A percentile compares a stretch with the other conserved stretches of the same genome.
These are phyloP conservation scores for Begonia loranthoides DNA, from an alignment of 306 rosid genomes.

Conservation along the genomic window DNA sequence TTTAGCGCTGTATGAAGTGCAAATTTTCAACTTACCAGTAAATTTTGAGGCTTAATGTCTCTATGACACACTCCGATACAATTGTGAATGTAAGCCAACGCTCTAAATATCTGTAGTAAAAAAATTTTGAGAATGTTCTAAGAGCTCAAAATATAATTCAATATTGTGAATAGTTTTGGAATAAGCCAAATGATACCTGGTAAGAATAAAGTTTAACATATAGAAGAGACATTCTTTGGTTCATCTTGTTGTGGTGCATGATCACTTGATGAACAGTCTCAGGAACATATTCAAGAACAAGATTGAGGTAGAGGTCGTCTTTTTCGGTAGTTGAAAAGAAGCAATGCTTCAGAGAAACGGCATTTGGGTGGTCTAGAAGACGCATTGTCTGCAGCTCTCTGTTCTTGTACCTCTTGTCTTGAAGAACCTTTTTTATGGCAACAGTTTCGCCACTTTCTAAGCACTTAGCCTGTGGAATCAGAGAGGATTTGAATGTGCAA, in stretches of 20 bases:
- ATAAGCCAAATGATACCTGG: not conserved
- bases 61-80: slow-evolving; percentile 2
- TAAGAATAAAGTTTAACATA: slow-evolving; percentile 1
- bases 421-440: slow-evolving; percentile 1
- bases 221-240: not conserved
- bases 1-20: no score
- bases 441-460: not conserved
- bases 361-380: not conserved
- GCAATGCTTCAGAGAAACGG: not conserved
- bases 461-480: not conserved
- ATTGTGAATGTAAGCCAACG: slow-evolving; percentile 3
- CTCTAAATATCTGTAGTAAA: not conserved
- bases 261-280: slow-evolving; percentile 1
- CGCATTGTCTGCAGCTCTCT: slow-evolving; percentile 1
- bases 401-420: slow-evolving; percentile 3
- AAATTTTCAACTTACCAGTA: not conserved
- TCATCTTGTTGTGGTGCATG: slow-evolving; percentile 1
- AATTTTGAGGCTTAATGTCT: slow-evolving; percentile 4
- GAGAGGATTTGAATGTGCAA: no score
- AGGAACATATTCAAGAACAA: slow-evolving; percentile 1
- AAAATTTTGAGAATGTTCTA: no score
- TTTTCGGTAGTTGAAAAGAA: not conserved
- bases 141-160: no score
- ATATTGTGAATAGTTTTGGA: no score
- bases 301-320: not conserved